Evolutionary conservation across 2,329 filamentous ascomycete genomes (phyloP), one percentile per base, ranked within the genome.

Genomic region (Calonectria hawksworthii): DNA sequence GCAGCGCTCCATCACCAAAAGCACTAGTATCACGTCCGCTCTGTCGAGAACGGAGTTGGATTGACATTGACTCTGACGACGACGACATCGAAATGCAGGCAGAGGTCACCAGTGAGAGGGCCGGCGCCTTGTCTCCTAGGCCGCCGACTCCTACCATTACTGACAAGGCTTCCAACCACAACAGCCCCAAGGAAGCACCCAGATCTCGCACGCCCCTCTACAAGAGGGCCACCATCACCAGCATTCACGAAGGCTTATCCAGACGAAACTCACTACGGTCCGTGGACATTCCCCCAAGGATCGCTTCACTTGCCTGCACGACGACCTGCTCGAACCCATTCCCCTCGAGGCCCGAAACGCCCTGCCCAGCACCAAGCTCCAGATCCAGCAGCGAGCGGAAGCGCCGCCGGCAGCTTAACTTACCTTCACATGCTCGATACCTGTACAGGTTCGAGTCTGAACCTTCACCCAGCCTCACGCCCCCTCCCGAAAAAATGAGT

Each of bases 21-120:
- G 74, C 71, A 41, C 69, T 80, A 1, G 70, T 78, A n/a, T 68
- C 77, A 5, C 50, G 71, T 9, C 76, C 79, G 28, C 74, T 69
- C 56, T 74, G 75, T 51, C 77, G 77, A 32, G 80, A 81, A 26
- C 78, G 82, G 56, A 86, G 84, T 65, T 87, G 86, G 86, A 84
- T 86, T 9, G 85, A 86, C 23, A 75, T 78, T 18, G 84, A 86
- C 41, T 85, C 84, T 2, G 85, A 86, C 52, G 77, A 79, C 2
- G 84, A 76, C n/a, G 72, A 78, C 6, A 54, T 56, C 14, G 76
- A 78, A 3, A 61, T 51, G 23, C 74, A 69, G n/a, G 74, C 77
- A 8, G 72, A 75, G 16, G 52, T 65, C 38, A 44, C 28, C 41
- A 76, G 14, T 7, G 73, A 79, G 26, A 76, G 70, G 44, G 66